phyloP scores from a whole-genome alignment of 306 rosid species.

The Geum urbanum region DNA sequence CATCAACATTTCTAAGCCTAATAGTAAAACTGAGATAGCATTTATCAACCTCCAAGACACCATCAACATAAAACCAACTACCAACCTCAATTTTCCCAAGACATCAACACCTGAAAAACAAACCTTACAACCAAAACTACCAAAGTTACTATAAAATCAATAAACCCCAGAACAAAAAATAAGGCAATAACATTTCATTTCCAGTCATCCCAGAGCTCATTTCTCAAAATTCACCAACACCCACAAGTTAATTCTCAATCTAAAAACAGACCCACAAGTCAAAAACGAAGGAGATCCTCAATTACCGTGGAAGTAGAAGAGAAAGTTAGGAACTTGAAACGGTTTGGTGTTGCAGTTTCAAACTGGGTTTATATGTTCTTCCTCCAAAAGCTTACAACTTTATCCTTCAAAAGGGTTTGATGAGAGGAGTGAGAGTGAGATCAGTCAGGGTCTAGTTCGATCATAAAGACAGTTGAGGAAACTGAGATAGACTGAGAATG shows the following conservation, averaged over 20 bases:
- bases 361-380: slow-evolving; percentile 14
- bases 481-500: slow-evolving; percentile 6
- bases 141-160: slow-evolving; percentile 14
- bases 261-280: slow-evolving; percentile 18
- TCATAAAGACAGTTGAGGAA: slow-evolving; percentile 10
- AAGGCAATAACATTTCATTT: slow-evolving; percentile 13
- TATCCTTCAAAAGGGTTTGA: slow-evolving; percentile 7
- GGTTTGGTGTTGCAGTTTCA: slow-evolving; percentile 16
- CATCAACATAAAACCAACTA: slow-evolving; percentile 14
- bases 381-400: slow-evolving; percentile 10
- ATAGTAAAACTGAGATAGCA: slow-evolving; percentile 15
- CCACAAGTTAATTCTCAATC: slow-evolving; percentile 25
- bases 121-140: slow-evolving; percentile 15
- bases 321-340: slow-evolving; percentile 25
- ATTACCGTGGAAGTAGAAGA: slow-evolving; percentile 33
- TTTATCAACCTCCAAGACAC: slow-evolving; percentile 15
- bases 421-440: slow-evolving; percentile 33
- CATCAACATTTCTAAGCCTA: slow-evolving; percentile 13
- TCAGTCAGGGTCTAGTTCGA: slow-evolving; percentile 22
- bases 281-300: slow-evolving; percentile 7
- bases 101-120: slow-evolving; percentile 23
- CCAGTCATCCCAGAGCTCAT: slow-evolving; percentile 18
- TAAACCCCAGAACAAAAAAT: neutral
- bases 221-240: slow-evolving; percentile 16
- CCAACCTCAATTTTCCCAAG: slow-evolving; percentile 24